Evolutionary conservation across 257 asterid species (phyloP).

Genomic region (Haberlea rhodopensis): DNA sequence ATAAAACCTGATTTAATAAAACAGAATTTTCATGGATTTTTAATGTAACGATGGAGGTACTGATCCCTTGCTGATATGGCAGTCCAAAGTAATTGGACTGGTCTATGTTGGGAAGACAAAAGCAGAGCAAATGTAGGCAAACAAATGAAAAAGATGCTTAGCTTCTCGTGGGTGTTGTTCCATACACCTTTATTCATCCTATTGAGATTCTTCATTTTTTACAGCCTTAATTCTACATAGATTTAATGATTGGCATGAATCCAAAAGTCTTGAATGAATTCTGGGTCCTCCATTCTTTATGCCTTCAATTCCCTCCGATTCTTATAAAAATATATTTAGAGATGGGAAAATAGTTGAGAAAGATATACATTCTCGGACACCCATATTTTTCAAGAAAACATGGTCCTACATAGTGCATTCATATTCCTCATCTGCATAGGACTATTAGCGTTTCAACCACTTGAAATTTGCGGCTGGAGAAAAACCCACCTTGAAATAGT

Average conservation of each 20-base stretch:
- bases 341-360: not conserved
- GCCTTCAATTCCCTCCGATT: not conserved
- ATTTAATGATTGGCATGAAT: not conserved
- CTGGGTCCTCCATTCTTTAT: not conserved
- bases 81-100: not conserved
- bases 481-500: slow-evolving; percentile 20
- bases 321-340: no score
- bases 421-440: slow-evolving; percentile 32
- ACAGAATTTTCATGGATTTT: no score
- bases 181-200: not conserved
- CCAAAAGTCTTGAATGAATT: not conserved
- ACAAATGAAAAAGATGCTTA: slow-evolving; percentile 41
- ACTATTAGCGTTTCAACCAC: slow-evolving; percentile 25
- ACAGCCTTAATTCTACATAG: not conserved
- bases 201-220: not conserved
- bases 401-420: slow-evolving; percentile 16
- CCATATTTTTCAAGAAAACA: no score
- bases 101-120: not conserved
- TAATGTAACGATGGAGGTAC: no score
- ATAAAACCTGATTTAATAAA: no score
- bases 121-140: not conserved
- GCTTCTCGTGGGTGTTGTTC: slow-evolving; percentile 38
- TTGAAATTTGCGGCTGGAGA: slow-evolving; percentile 25
- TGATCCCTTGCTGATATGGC: not conserved
- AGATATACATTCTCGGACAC: no score